Percentiles rank a stretch among this genome's conserved stretches.
These are phyloP conservation scores for Aureobasidium leucospermi DNA, from an alignment of 2,329 filamentous ascomycete genomes.

Conservation along the genomic window DNA sequence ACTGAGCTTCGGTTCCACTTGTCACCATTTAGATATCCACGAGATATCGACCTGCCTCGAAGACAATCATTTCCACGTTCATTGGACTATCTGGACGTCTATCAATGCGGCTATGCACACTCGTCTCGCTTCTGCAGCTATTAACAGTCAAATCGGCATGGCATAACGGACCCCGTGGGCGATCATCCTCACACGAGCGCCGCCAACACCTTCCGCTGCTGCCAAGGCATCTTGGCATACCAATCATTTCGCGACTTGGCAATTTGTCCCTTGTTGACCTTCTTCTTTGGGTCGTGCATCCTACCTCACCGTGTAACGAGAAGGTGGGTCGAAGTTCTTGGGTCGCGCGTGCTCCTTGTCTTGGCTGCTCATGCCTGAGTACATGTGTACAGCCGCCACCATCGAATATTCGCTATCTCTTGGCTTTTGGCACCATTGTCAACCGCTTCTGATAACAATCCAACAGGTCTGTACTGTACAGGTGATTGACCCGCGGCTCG, in stretches of 20 bases:
- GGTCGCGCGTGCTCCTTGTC: not conserved
- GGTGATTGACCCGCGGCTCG: not conserved
- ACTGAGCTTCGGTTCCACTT: not conserved
- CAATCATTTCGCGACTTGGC: not conserved
- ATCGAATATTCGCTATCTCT: slow-evolving; percentile 11
- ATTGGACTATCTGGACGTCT: not conserved
- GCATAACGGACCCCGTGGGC: not conserved
- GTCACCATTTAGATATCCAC: not conserved
- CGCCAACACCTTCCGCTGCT: not conserved
- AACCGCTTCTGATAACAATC: slow-evolving; percentile 2
- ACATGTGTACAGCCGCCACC: slow-evolving; percentile 7
- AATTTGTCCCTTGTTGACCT: not conserved
- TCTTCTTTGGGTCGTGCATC: slow-evolving; percentile 6
- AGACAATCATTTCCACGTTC: not conserved
- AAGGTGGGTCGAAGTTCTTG: not conserved
- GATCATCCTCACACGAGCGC: not conserved
- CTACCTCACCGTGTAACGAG: slow-evolving; percentile 8
- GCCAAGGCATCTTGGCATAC: slow-evolving; percentile 9
- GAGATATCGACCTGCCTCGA: not conserved
- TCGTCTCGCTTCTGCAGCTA: slow-evolving; percentile 3
- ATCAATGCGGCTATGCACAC: slow-evolving; percentile 4
- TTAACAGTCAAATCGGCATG: slow-evolving; percentile 3
- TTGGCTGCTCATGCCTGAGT: not conserved
- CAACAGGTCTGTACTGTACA: not conserved
- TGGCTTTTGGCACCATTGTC: not conserved